phyloP scores from a whole-genome alignment of 345 rosid genomes.

The Brassica rapa region DNA sequence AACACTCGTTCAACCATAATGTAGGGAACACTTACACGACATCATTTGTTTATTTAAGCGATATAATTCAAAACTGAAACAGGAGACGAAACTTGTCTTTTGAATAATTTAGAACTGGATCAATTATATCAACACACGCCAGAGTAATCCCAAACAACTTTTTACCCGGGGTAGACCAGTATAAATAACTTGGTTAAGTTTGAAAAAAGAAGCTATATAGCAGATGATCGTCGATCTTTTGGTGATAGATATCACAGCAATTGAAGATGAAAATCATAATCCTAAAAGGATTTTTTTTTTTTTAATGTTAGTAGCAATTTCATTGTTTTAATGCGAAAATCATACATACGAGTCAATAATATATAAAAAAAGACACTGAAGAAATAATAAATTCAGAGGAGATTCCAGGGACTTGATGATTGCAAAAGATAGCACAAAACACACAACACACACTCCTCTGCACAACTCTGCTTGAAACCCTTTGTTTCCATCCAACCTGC shows the following conservation, averaged over 20 bases:
- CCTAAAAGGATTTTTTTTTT: background rate
- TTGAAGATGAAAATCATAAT: slow-evolving; percentile 7
- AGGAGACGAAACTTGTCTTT: background rate
- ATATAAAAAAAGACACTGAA: background rate
- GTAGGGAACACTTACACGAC: background rate
- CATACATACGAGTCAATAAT: slow-evolving; percentile 21
- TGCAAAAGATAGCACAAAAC: slow-evolving; percentile 24
- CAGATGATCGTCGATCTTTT: slow-evolving; percentile 2
- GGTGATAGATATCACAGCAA: slow-evolving; percentile 1
- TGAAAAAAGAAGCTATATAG: background rate
- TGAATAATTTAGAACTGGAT: background rate
- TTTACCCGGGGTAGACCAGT: background rate
- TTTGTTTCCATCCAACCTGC: slow-evolving; percentile 29
- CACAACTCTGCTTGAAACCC: slow-evolving; percentile 25
- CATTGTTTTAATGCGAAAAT: slow-evolving; percentile 23
- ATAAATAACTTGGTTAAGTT: background rate
- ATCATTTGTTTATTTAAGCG: background rate
- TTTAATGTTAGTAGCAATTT: slow-evolving; percentile 2
- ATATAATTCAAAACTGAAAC: background rate
- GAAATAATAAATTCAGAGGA: slow-evolving; percentile 16
- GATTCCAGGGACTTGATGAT: slow-evolving; percentile 26
- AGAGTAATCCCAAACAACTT: background rate
- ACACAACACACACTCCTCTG: slow-evolving; percentile 33
- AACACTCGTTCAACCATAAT: background rate
- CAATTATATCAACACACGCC: background rate